These are phyloP conservation scores for Hypoxylon rickii DNA, from an alignment of 495 filamentous ascomycete genomes.

Conservation along the genomic window DNA sequence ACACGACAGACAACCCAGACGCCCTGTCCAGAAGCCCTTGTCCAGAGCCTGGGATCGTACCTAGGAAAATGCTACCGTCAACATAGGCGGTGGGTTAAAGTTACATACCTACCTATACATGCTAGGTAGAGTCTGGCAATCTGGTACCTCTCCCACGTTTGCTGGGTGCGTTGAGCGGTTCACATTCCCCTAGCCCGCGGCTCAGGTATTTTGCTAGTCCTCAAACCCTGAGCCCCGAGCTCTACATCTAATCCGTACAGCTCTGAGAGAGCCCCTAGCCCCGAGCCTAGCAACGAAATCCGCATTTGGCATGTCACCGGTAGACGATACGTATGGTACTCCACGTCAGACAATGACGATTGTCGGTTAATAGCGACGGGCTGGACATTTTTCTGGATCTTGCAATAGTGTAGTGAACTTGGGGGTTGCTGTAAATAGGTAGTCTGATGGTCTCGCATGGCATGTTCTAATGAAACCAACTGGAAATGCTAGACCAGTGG, in stretches of 20 bases:
- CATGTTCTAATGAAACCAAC: slow-evolving; percentile 32
- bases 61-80: slow-evolving; percentile 17
- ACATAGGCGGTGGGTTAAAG: slow-evolving; percentile 17
- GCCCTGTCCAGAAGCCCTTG: neutral
- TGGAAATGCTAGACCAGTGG: neutral
- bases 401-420: slow-evolving; percentile 5
- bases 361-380: slow-evolving; percentile 26
- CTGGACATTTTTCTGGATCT: slow-evolving; percentile 20
- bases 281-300: slow-evolving; percentile 5
- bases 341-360: slow-evolving; percentile 36
- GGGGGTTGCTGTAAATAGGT: slow-evolving; percentile 15
- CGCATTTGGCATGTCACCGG: slow-evolving; percentile 30
- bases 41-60: slow-evolving; percentile 2
- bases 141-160: slow-evolving; percentile 2
- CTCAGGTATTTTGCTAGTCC: neutral
- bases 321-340: slow-evolving; percentile 13
- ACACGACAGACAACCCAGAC: too few relatives aligned
- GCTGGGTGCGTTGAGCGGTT: slow-evolving; percentile 14
- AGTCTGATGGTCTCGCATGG: slow-evolving; percentile 28
- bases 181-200: slow-evolving; percentile 6
- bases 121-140: too few relatives aligned
- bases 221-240: neutral
- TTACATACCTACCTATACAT: too few relatives aligned
- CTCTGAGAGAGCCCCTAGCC: too few relatives aligned
- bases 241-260: too few relatives aligned